Base-by-base conservation (phyloP, 139 green algal genomes). In the Chlorella sp. region DNA sequence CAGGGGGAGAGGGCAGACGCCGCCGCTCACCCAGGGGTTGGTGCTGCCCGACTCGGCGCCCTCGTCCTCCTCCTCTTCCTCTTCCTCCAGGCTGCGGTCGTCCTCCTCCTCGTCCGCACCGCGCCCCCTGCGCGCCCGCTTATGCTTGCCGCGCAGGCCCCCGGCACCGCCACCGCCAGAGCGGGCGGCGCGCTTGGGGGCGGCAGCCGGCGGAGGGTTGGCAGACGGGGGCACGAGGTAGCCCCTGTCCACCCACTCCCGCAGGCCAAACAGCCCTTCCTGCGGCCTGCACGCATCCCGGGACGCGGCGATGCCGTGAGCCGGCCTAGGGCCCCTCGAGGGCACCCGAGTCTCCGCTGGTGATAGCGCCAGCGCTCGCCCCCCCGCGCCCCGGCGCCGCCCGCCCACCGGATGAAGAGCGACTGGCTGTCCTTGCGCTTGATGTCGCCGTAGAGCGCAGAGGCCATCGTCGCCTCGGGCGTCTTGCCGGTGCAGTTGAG, bases 391-490 rank as follows among this genome's bases (percentile, higher is more conserved):
- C 1, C 58, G 31, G n/a, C 31, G 14, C 33, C 29, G 15, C 17
- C 12, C 9, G 6, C 41, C 11, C 36, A 71, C 72, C 72, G 76
- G 63, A 90, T 87, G 61, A 93, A 93, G 12, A 89, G 74, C 29
- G 84, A 92, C 33, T 79, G 77, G 0, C 74, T 61, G 35, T 84
- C 86, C 50, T 91, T 91, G 7, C 88, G 81, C 84, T 94, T 94
- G 29, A 96, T 83, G 67, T 96, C 91, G 0, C 90, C 93, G 74
- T 94, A 95, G 66, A 96, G 61, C 5, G 90, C 87, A 1, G 84
- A 92, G 0, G 91, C 91, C 91, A 96, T 95, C 29, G 90, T 96
- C 2, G 91, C 90, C 65, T 95, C 91, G 0, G 91, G 91, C 0
- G 90, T 95, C 75, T 91, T 94, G 71, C 90, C 91, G 62, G 88